Evolutionary conservation across 1,284 basidiomycete genomes (phyloP).

Genomic region (Xanthoconium separans): DNA sequence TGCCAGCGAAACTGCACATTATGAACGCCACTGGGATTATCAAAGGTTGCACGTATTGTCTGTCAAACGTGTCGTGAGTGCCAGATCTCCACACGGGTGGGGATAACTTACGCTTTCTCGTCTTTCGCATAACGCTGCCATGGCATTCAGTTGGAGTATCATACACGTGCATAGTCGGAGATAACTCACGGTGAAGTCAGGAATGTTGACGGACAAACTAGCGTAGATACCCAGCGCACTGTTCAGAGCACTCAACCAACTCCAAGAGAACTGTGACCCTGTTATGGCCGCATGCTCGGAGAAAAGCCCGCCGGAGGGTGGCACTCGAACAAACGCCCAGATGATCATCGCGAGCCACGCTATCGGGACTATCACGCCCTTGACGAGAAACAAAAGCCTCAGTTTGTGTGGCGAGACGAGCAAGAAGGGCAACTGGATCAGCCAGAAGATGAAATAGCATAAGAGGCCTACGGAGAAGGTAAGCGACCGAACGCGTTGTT

Average conservation of each 20-base stretch:
- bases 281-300: slow-evolving; percentile 33
- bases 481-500: neutral
- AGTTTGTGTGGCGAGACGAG: slow-evolving; percentile 62
- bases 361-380: slow-evolving; percentile 58
- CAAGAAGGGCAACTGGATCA: slow-evolving; percentile 62
- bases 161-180: neutral
- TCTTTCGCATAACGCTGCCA: slow-evolving; percentile 32
- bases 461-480: slow-evolving; percentile 38
- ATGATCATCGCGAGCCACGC: slow-evolving; percentile 59
- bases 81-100: neutral
- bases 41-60: slow-evolving; percentile 57
- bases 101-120: slow-evolving; percentile 28
- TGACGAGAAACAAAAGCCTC: slow-evolving; percentile 60
- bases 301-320: slow-evolving; percentile 45
- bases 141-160: neutral
- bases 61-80: slow-evolving; percentile 20
- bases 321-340: slow-evolving; percentile 59
- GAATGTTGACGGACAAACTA: slow-evolving; percentile 57
- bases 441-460: slow-evolving; percentile 68
- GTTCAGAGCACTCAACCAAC: slow-evolving; percentile 56
- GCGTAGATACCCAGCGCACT: slow-evolving; percentile 54
- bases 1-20: slow-evolving; percentile 56
- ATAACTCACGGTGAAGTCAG: slow-evolving; percentile 51
- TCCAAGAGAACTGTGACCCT: slow-evolving; percentile 46
- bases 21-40: slow-evolving; percentile 62